Base-by-base conservation (phyloP, 306 rosid species). In the Sphenostylis stenocarpa region DNA sequence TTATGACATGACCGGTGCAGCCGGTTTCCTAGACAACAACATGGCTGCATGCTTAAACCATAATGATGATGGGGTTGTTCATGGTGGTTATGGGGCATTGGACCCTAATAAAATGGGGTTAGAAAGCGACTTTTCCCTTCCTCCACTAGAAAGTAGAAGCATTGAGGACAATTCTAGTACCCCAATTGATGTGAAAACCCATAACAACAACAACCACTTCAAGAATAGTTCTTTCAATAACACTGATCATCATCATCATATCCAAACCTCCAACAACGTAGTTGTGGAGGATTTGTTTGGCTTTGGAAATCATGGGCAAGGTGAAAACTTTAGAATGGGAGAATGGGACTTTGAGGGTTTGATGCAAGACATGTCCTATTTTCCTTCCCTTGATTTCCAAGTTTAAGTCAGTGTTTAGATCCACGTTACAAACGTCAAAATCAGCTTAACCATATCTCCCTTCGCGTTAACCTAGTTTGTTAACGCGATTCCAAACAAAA, bases 291-390 rank as follows among this genome's bases (percentile, higher is more conserved):
- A 85, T 19, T 66, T 86, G 52, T 83, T 85, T 85, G 98, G 82
- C 38, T 82, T 69, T 76, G 87, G 84, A 73, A 70, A 85, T 86
- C 83, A 83, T 86, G 83, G 81, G 13, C 87, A 78, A 33, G 93
- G 60, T 51, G 90, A 87, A 83, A 87, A 81, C 87, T 90, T 86
- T 15, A 88, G 90, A 84, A 61, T 88, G 75, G 96, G 96, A 75
- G 88, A 89, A 80, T 91, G 98, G 98, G 97, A 94, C 49, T 79
- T 94, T 55, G 98, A 94, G 72, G 91, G 96, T 70, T 86, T 91
- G 81, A 91, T 94, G 93, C 94, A 88, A 68, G 97, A 94, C 79
- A 80, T 87, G 9, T 86, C 96, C 81, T 87, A 85, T 84, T 89
- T 91, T 29, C 90, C 95, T 70, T 85, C 85, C 82, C 91, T 85